These are phyloP conservation scores for Globisporangium cylindrosporum DNA, from an alignment of 352 stramenopile species.

Conservation along the genomic window DNA sequence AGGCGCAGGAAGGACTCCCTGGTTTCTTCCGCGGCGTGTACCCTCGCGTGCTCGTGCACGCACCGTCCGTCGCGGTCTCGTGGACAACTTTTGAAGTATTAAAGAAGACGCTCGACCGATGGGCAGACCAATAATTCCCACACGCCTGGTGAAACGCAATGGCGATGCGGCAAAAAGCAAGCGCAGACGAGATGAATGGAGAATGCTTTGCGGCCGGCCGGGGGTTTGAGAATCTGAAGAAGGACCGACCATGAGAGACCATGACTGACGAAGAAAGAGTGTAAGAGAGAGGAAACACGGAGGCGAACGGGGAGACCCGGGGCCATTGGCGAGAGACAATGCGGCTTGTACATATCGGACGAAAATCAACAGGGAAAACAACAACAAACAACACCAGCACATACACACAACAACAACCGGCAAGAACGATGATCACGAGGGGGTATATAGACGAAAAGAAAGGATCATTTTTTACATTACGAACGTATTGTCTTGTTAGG, in stretches of 20 bases:
- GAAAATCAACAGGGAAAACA: background rate
- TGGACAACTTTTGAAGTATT: conserved; percentile 99
- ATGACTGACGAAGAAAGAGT: background rate
- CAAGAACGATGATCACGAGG: conserved; percentile 16
- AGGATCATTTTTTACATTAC: background rate
- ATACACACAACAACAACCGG: conserved; percentile 5
- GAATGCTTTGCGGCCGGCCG: too few relatives aligned
- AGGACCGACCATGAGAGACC: background rate
- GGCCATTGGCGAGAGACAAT: conserved; percentile 3
- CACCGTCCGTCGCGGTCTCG: conserved; percentile 96
- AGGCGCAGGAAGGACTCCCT: conserved; percentile 89
- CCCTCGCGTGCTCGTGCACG: conserved; percentile 93
- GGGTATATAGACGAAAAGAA: conserved; percentile 38
- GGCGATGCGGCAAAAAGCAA: background rate
- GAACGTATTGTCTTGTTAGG: background rate
- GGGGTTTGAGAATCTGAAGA: background rate
- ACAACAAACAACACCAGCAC: conserved; percentile 10
- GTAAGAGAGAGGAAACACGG: background rate
- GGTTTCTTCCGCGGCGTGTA: conserved; percentile 96
- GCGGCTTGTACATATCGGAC: conserved; percentile 18
- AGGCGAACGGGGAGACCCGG: conserved; percentile 1
- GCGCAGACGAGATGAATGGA: too few relatives aligned
- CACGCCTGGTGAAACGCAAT: background rate
- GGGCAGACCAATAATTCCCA: conserved; percentile 24
- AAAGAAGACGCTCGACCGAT: conserved; percentile 79